Evolutionary conservation across 169 alveolate species (phyloP).

Genomic region (Miamiensis avidus): DNA sequence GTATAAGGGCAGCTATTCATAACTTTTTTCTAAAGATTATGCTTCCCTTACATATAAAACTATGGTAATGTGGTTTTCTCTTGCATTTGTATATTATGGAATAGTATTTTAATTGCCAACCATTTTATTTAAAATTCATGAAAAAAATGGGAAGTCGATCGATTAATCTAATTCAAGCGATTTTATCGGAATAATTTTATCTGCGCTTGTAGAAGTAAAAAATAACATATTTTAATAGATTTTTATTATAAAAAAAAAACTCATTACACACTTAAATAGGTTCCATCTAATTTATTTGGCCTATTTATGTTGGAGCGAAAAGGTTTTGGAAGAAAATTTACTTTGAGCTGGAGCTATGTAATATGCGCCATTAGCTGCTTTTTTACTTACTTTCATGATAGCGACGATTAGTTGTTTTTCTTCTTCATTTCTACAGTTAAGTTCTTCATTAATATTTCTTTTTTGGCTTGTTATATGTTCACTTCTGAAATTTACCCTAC

Average conservation of each 20-base stretch:
- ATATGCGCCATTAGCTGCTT: conserved; percentile 6
- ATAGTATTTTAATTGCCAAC: conserved; percentile 5
- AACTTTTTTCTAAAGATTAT: background rate
- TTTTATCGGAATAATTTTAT: conserved; percentile 14
- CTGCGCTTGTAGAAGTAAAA: conserved; percentile 5
- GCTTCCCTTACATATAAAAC: background rate
- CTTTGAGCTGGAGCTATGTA: conserved; percentile 2
- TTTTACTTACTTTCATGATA: background rate
- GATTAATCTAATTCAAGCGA: background rate
- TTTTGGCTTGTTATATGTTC: conserved; percentile 1
- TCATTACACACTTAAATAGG: too few species aligned
- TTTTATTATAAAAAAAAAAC: too few species aligned
- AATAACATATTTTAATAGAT: too few species aligned
- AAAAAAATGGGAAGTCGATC: background rate
- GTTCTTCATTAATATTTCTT: conserved; percentile 12
- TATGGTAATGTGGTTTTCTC: conserved; percentile 29
- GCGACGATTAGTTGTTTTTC: background rate
- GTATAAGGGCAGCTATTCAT: background rate
- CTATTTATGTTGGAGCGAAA: background rate
- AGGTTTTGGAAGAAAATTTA: conserved; percentile 18
- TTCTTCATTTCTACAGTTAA: conserved; percentile 6
- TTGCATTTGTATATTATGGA: conserved; percentile 17
- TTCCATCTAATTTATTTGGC: conserved; percentile 17
- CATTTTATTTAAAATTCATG: conserved; percentile 10
- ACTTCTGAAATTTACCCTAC: conserved; percentile 24